phyloP scores from a whole-genome alignment of 2,329 filamentous ascomycete species.

The Whalleya microplaca region DNA sequence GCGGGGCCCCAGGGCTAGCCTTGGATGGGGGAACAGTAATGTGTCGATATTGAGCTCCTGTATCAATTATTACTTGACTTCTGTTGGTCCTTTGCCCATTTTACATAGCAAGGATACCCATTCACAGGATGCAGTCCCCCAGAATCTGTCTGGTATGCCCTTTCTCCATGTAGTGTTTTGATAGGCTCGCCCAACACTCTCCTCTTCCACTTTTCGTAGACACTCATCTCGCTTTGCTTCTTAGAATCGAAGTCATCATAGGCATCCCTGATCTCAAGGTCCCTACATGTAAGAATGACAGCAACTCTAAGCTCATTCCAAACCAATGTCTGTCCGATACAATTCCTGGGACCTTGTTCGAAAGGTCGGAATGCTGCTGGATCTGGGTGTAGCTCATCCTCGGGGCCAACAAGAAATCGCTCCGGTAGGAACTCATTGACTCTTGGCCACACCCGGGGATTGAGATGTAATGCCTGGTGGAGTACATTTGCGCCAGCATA shows the following conservation, averaged over 20 bases:
- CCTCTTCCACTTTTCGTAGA: neutral
- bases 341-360: slow-evolving; percentile 34
- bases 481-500: too few species aligned
- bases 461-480: slow-evolving; percentile 42
- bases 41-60: too few species aligned
- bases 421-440: slow-evolving; percentile 40
- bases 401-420: slow-evolving; percentile 40
- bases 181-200: neutral
- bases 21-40: too few species aligned
- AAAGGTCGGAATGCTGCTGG: slow-evolving; percentile 32
- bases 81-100: slow-evolving; percentile 3
- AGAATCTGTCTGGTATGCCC: slow-evolving; percentile 15
- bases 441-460: slow-evolving; percentile 36
- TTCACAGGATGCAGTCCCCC: slow-evolving; percentile 10
- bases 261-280: slow-evolving; percentile 32
- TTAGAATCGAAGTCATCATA: slow-evolving; percentile 35
- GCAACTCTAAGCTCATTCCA: slow-evolving; percentile 33
- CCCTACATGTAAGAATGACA: slow-evolving; percentile 26
- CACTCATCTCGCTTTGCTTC: neutral
- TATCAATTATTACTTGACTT: too few species aligned
- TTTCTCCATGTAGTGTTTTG: slow-evolving; percentile 6
- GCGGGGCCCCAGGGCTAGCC: too few species aligned
- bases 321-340: slow-evolving; percentile 38
- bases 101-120: slow-evolving; percentile 12
- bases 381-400: slow-evolving; percentile 28